phyloP scores from a whole-genome alignment of 495 filamentous ascomycete genomes.

The Parathielavia appendiculata region DNA sequence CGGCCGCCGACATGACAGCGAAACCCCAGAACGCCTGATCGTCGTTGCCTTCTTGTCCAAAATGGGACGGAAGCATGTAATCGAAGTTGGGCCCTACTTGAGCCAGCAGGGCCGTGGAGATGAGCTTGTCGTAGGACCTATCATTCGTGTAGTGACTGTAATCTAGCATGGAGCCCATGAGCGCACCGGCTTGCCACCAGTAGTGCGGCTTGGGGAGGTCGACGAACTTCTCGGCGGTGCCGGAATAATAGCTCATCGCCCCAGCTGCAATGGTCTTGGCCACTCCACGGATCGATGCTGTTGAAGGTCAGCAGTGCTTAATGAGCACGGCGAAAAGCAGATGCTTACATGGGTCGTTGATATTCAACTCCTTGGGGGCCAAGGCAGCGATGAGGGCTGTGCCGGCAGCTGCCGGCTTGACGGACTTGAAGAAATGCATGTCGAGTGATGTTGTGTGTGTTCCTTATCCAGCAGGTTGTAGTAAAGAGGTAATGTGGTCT shows the following conservation, averaged over 20 bases:
- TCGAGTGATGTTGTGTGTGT: not conserved
- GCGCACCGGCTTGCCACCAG: conserved; percentile 76
- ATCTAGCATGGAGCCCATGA: conserved; percentile 69
- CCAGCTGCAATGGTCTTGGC: conserved; percentile 46
- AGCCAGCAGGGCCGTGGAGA: conserved; percentile 59
- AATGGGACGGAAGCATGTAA: conserved; percentile 50
- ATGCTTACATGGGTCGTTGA: conserved; percentile 38
- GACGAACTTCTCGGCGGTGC: conserved; percentile 54
- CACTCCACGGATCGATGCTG: conserved; percentile 48
- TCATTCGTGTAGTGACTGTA: conserved; percentile 84
- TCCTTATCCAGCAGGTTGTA: conserved; percentile 2
- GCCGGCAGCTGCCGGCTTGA: conserved; percentile 26
- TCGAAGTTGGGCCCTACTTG: conserved; percentile 57
- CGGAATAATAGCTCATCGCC: conserved; percentile 61
- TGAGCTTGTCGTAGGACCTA: conserved; percentile 61
- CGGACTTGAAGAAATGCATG: conserved; percentile 35
- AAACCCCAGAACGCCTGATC: conserved; percentile 82
- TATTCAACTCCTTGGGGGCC: conserved; percentile 40
- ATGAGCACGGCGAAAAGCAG: not conserved
- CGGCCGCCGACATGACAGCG: conserved; percentile 65
- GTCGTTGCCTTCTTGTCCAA: conserved; percentile 57
- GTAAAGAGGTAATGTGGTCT: conserved; percentile 7
- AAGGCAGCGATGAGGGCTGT: conserved; percentile 30
- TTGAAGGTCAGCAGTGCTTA: not conserved
- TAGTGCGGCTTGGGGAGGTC: conserved; percentile 68